phyloP scores from a whole-genome alignment of 164 flowering plant species.

The Vitis amurensis region DNA sequence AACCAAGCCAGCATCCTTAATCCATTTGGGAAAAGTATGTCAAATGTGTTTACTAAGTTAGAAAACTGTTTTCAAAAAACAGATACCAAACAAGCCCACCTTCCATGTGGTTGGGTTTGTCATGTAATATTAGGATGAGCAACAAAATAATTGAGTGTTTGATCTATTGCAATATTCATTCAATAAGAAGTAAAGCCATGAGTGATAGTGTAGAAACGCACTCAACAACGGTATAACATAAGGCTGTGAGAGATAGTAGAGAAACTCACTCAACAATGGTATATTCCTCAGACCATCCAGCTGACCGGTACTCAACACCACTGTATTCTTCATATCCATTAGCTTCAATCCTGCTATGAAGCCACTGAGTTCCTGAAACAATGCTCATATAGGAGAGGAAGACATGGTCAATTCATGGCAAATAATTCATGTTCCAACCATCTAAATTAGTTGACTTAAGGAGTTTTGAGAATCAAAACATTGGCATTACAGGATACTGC shows the following conservation, averaged over 20 bases:
- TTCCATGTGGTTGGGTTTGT: too few relatives aligned
- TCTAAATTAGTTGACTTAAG: neutral
- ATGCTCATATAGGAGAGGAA: neutral
- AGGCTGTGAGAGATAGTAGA: neutral
- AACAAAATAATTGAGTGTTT: too few relatives aligned
- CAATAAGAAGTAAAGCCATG: too few relatives aligned
- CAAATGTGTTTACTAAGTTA: too few relatives aligned
- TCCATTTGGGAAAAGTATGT: too few relatives aligned
- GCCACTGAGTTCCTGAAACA: conserved; percentile 82
- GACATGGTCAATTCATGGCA: neutral
- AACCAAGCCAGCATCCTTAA: too few relatives aligned
- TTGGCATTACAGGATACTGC: neutral
- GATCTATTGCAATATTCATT: too few relatives aligned
- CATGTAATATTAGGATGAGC: too few relatives aligned
- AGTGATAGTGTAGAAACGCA: neutral
- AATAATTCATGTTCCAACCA: neutral
- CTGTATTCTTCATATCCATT: conserved; percentile 92
- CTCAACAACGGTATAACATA: neutral
- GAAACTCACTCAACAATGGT: conserved; percentile 63
- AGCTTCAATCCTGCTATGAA: conserved; percentile 82
- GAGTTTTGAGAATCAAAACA: too few relatives aligned
- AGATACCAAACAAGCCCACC: too few relatives aligned
- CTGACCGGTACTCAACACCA: conserved; percentile 82
- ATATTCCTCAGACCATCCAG: conserved; percentile 91
- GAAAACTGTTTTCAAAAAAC: too few relatives aligned